Conservation (phyloP, 1,284 basidiomycete species). For the Boletellus deceptivus region DNA sequence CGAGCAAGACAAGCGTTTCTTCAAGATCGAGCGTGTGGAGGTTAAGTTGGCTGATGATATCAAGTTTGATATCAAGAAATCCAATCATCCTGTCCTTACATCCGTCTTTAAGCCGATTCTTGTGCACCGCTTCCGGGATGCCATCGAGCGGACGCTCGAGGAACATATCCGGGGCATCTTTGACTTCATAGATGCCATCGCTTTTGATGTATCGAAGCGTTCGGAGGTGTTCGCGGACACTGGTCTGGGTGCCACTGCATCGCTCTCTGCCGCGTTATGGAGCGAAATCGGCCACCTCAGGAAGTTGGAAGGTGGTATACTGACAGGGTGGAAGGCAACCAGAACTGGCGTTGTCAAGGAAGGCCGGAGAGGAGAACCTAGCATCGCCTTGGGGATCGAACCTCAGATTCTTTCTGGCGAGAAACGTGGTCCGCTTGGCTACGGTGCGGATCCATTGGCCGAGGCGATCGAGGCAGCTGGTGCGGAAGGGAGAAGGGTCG, state of each 20-base stretch:
- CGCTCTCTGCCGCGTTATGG: conserved; percentile 58
- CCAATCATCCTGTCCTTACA: conserved; percentile 59
- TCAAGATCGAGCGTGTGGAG: conserved; percentile 52
- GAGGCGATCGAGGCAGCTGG: conserved; percentile 15
- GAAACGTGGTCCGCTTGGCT: conserved; percentile 62
- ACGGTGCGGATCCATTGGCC: conserved; percentile 45
- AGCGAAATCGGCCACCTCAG: conserved; percentile 59
- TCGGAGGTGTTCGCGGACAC: conserved; percentile 63
- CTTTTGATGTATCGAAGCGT: conserved; percentile 55
- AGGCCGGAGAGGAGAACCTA: conserved; percentile 33
- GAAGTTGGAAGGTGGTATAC: conserved; percentile 37
- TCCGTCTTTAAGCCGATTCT: conserved; percentile 62
- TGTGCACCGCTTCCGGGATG: conserved; percentile 50
- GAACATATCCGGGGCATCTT: conserved; percentile 51
- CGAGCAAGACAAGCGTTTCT: conserved; percentile 46
- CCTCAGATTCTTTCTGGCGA: conserved; percentile 65
- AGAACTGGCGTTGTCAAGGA: conserved; percentile 61
- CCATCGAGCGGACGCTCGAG: conserved; percentile 53
- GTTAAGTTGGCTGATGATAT: conserved; percentile 54
- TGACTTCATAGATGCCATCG: conserved; percentile 50
- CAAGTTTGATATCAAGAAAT: conserved; percentile 50
- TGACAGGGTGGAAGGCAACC: conserved; percentile 51
- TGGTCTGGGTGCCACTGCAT: conserved; percentile 47
- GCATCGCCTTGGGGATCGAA: conserved; percentile 65
- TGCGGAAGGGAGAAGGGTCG: conserved; percentile 1